Evolutionary conservation across 768 basidiomycete genomes (phyloP).

Genomic region (Pleurotus giganteus): DNA sequence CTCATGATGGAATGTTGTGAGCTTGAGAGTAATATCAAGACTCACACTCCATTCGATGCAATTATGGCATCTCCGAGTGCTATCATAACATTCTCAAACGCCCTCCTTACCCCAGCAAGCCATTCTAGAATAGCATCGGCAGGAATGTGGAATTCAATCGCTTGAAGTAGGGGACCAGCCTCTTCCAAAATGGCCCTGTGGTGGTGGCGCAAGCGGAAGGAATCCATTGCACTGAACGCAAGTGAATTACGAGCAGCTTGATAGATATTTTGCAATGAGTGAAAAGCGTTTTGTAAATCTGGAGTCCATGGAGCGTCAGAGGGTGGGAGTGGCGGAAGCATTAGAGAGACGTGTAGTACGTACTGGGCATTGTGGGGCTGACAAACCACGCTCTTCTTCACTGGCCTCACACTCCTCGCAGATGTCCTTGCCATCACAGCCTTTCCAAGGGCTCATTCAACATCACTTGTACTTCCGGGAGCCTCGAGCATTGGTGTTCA

Average conservation of each 20-base stretch:
- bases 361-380: neutral
- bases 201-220: neutral
- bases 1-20: neutral
- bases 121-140: neutral
- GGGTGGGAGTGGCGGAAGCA: neutral
- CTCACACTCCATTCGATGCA: neutral
- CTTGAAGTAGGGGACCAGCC: neutral
- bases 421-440: no score
- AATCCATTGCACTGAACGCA: neutral
- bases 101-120: neutral
- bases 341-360: neutral
- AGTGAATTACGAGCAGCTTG: neutral
- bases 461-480: no score
- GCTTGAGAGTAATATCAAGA: neutral
- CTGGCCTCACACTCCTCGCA: no score
- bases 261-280: neutral
- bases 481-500: no score
- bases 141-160: neutral
- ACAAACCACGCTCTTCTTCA: neutral
- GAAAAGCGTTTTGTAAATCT: neutral
- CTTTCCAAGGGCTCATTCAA: no score
- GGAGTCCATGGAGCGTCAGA: neutral
- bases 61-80: neutral
- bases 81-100: neutral
- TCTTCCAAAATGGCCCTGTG: neutral